Evolutionary conservation across 2,329 filamentous ascomycete species (phyloP).

Genomic region (Coniochaeta sp.): DNA sequence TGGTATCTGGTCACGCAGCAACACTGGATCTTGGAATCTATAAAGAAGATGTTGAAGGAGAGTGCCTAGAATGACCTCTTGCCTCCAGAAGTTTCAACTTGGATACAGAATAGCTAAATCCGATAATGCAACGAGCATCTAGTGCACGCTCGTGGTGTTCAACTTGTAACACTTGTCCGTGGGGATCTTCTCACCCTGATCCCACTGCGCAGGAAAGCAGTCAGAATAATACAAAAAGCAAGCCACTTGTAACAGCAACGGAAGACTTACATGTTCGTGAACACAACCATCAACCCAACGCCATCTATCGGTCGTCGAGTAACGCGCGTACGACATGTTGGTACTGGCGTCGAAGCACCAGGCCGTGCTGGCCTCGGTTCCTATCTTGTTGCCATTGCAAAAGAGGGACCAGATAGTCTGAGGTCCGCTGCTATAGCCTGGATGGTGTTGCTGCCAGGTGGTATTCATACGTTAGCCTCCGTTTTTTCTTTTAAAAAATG

Average conservation of each 20-base stretch:
- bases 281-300: slow-evolving; percentile 31
- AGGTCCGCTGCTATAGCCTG: slow-evolving; percentile 26
- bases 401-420: slow-evolving; percentile 29
- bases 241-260: neutral
- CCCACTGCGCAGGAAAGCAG: slow-evolving; percentile 21
- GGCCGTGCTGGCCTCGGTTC: slow-evolving; percentile 21
- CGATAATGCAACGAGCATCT: neutral
- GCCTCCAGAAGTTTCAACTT: too few species aligned
- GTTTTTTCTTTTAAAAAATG: neutral
- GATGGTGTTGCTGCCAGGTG: slow-evolving; percentile 25
- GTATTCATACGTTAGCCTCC: neutral
- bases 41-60: neutral
- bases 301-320: slow-evolving; percentile 29
- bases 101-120: too few species aligned
- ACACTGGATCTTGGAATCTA: neutral
- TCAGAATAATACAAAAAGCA: too few species aligned
- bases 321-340: slow-evolving; percentile 32
- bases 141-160: neutral
- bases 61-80: neutral
- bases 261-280: slow-evolving; percentile 28
- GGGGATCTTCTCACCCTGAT: slow-evolving; percentile 23
- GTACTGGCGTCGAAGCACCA: slow-evolving; percentile 31
- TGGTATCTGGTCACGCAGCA: slow-evolving; percentile 3
- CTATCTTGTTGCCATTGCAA: slow-evolving; percentile 26
- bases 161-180: slow-evolving; percentile 17